phyloP scores from a whole-genome alignment of 129 eudicot species.

The Heracleum sosnowskyi region DNA sequence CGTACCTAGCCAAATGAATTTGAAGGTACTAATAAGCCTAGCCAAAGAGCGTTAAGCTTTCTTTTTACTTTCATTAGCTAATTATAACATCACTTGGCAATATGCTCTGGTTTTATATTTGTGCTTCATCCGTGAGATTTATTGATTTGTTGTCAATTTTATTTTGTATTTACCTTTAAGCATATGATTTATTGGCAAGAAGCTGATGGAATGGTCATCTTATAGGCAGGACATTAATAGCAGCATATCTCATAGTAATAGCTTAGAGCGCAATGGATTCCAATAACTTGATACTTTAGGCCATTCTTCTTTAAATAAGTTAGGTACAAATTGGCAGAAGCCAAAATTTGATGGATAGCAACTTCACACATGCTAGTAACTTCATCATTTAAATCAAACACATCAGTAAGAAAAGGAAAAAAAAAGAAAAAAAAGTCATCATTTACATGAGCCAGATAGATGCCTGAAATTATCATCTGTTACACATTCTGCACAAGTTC shows the following conservation, averaged over 20 bases:
- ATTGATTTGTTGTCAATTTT: not conserved
- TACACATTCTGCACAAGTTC: slow-evolving; percentile 2
- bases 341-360: not conserved
- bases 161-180: not conserved
- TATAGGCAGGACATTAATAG: not conserved
- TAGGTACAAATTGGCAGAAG: slow-evolving; percentile 11
- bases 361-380: slow-evolving; percentile 35
- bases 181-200: not conserved
- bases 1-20: not conserved
- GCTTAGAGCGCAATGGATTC: not conserved
- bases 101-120: no score
- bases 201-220: not conserved
- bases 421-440: slow-evolving; percentile 7
- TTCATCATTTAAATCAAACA: not conserved
- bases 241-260: not conserved
- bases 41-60: not conserved
- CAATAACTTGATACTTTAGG: not conserved
- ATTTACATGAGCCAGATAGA: slow-evolving; percentile 23
- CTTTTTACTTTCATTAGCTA: not conserved
- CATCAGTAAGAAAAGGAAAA: slow-evolving; percentile 13
- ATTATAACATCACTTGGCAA: no score
- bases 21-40: no score
- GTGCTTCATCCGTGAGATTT: not conserved
- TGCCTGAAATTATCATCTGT: not conserved
- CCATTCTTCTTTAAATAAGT: not conserved